phyloP scores from a whole-genome alignment of 176 grass and related monocot species.

The Hsuehochloa calcarea region DNA sequence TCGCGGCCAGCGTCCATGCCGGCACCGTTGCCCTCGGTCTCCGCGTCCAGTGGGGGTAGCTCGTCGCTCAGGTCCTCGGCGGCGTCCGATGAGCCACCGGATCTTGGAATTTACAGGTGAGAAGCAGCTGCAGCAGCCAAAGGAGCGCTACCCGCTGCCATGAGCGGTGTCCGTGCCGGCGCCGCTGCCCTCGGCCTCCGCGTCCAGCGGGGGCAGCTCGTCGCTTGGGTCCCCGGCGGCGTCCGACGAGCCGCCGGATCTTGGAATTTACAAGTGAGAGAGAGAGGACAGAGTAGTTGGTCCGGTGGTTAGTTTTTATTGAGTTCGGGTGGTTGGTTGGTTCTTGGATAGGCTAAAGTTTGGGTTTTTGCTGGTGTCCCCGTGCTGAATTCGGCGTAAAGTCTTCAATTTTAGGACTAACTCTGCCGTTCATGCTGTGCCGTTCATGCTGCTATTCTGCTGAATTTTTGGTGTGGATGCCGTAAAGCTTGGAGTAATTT shows the following conservation, averaged over 20 bases:
- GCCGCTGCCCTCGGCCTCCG: background rate
- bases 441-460: background rate
- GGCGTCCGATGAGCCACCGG: constrained; percentile 63
- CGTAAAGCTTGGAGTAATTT: background rate
- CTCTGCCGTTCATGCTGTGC: background rate
- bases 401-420: background rate
- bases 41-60: constrained; percentile 28
- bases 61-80: constrained; percentile 58
- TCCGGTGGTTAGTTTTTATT: background rate
- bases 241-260: constrained; percentile 66
- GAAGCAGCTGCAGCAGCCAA: background rate
- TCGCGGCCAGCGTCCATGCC: constrained; percentile 25
- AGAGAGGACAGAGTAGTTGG: background rate
- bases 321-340: background rate
- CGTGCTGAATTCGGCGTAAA: constrained; percentile 33
- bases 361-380: constrained; percentile 7
- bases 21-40: constrained; percentile 28
- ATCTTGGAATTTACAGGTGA: constrained; percentile 60
- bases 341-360: constrained; percentile 23
- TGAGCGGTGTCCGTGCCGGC: background rate
- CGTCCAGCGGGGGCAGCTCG: constrained; percentile 37
- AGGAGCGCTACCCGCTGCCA: too few species aligned
- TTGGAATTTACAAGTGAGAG: constrained; percentile 52
- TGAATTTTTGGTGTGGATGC: background rate
- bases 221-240: constrained; percentile 59